These are phyloP conservation scores for Candida railenensis DNA, from an alignment of 805 yeast genomes.

Conservation along the genomic window DNA sequence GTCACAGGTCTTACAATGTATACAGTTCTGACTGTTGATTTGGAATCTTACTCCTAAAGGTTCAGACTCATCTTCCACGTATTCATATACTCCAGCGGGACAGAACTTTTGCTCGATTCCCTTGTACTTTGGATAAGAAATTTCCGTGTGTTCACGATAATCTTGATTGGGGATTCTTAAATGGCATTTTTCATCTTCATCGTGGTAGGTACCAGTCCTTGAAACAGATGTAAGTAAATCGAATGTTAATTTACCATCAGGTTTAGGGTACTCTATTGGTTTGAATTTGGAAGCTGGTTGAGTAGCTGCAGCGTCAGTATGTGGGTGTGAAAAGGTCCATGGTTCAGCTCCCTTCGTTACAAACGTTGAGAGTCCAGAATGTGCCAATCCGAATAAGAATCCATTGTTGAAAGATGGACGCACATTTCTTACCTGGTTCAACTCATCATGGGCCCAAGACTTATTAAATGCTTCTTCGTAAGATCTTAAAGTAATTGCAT, in stretches of 20 bases:
- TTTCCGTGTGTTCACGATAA: constrained; percentile 61
- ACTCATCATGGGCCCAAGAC: constrained; percentile 87
- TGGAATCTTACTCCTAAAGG: constrained; percentile 76
- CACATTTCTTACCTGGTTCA: constrained; percentile 81
- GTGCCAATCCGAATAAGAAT: constrained; percentile 73
- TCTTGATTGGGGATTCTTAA: constrained; percentile 64
- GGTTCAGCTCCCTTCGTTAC: constrained; percentile 78
- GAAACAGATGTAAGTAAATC: constrained; percentile 94
- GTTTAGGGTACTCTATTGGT: constrained; percentile 90
- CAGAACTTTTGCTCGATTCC: constrained; percentile 93
- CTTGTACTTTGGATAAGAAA: constrained; percentile 69
- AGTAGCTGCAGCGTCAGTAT: constrained; percentile 74
- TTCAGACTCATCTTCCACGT: constrained; percentile 62
- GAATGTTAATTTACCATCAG: constrained; percentile 90
- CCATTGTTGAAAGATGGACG: constrained; percentile 90
- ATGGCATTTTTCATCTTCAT: constrained; percentile 91
- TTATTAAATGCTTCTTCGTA: constrained; percentile 66
- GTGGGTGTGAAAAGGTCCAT: constrained; percentile 75
- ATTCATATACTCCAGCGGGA: constrained; percentile 98
- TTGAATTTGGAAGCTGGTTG: constrained; percentile 60
- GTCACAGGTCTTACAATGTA: constrained; percentile 98
- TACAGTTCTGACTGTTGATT: constrained; percentile 95
- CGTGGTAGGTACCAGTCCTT: constrained; percentile 94
- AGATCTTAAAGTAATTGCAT: constrained; percentile 45
- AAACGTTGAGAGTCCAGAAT: constrained; percentile 82